A percentile compares a stretch with the other conserved stretches of the same genome.
Conservation (phyloP, 2,329 filamentous ascomycete species). For the Trichoderma koningiopsis region DNA sequence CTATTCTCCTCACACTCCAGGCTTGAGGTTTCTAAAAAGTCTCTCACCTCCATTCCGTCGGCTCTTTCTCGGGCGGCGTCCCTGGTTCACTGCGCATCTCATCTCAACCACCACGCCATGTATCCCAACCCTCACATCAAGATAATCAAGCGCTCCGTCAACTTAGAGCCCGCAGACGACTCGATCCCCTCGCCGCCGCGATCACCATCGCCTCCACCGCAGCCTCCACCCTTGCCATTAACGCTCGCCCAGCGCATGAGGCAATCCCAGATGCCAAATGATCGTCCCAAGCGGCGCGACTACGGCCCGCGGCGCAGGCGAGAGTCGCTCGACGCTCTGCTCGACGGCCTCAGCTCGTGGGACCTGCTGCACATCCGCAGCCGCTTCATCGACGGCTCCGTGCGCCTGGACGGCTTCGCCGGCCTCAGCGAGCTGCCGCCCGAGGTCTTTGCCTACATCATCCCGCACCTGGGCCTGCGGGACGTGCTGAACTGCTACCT, state of each 20-base stretch:
- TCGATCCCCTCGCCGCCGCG: neutral
- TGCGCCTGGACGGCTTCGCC: conserved; percentile 32
- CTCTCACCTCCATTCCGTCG: too few relatives aligned
- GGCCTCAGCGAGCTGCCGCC: conserved; percentile 34
- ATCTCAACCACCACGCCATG: neutral
- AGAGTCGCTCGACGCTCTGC: conserved; percentile 32
- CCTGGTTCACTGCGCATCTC: neutral
- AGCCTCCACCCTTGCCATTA: neutral
- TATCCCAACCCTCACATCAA: neutral
- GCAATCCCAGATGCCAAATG: neutral
- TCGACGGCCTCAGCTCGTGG: conserved; percentile 33
- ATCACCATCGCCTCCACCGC: neutral
- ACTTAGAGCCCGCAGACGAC: neutral
- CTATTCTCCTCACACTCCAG: neutral
- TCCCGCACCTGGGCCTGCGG: conserved; percentile 30
- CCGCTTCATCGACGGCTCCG: conserved; percentile 25
- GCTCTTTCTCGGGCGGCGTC: neutral
- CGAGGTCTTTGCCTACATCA: conserved; percentile 35
- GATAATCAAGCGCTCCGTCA: neutral
- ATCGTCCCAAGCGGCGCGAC: neutral
- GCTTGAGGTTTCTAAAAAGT: neutral
- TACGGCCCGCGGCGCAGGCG: conserved; percentile 1
- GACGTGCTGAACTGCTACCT: conserved; percentile 34
- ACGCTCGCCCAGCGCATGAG: neutral
- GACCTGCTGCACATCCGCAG: conserved; percentile 35